Evolutionary conservation across 257 asterid genomes (phyloP).

Genomic region (Solanum arcanum): DNA sequence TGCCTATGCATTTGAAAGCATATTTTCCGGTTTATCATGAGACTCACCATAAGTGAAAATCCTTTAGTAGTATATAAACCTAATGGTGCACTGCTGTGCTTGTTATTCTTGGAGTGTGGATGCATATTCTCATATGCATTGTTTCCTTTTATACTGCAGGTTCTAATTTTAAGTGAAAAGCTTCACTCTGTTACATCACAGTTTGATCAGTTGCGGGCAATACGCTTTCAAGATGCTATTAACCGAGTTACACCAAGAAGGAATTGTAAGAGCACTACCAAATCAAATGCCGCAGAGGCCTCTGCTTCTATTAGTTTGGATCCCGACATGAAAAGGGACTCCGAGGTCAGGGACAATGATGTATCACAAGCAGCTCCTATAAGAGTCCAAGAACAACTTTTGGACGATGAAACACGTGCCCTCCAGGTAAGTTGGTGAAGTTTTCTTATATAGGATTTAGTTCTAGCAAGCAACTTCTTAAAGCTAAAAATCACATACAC

Average conservation of each 20-base stretch:
- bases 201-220: constrained; percentile 88
- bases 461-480: neutral
- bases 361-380: constrained; percentile 39
- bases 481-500: neutral
- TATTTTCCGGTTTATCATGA: neutral
- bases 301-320: constrained; percentile 19
- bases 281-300: constrained; percentile 18
- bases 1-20: neutral
- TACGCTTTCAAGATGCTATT: constrained; percentile 87
- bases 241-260: constrained; percentile 75
- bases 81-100: neutral
- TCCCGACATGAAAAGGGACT: constrained; percentile 17
- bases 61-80: neutral
- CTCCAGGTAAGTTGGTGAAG: constrained; percentile 48
- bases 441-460: neutral
- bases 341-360: constrained; percentile 31
- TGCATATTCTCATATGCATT: neutral
- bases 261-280: constrained; percentile 33
- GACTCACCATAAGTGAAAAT: neutral
- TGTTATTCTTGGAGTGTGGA: neutral
- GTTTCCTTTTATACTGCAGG: constrained; percentile 29
- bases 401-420: constrained; percentile 82
- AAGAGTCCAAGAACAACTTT: constrained; percentile 57
- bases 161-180: constrained; percentile 81
- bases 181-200: constrained; percentile 79